Evolutionary conservation across 2,329 filamentous ascomycete species (phyloP), one percentile per base, ranked within the genome.

Genomic region (Diaporthe australafricana): DNA sequence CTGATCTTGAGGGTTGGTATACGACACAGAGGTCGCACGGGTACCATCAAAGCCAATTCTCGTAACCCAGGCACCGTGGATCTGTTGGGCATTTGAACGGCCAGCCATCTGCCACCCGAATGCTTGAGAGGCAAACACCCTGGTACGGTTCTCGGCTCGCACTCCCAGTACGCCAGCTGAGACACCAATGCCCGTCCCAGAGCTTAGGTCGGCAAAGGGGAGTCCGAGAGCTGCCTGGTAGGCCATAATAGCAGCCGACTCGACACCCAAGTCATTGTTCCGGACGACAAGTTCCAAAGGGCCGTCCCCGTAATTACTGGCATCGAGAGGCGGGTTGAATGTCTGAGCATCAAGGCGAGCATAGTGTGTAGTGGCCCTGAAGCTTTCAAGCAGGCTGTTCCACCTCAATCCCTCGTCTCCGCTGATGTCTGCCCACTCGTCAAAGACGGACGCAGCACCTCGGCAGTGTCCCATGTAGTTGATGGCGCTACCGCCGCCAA

Each of bases 91-190:
- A 14, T 62, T 62, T 8, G 56, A 47, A 9, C 56, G 45, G 1
- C 38, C 14, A 4, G 25, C 56, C 56, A 60, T 60, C 9, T 60
- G 56, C 56, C 56, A 60, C 12, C 56, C 56, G 2, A 60, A 60
- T 30, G 56, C 56, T 38, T 60, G 56, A n/a, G 56, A 38, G 22
- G 56, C 56, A 16, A 60, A 60, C 1, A 60, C 56, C 3, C 56
- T 27, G 6, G 56, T 60, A 6, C 56, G 42, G 3, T 60, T 60
- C 17, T 45, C 56, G 3, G n/a, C 56, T 2, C 56, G 56, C 0
- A 60, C 38, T 3, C 56, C 56, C 2, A 60, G 35, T 4, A 60
- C 22, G 27, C 56, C 56, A 9, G n/a, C 27, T 17, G 56, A 60
- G 9, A 62, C 56, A 5, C 56, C 56, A 32, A 62, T 62, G 2